Evolutionary conservation across 2,329 filamentous ascomycete species (phyloP).

Genomic region (Fusarium longipes): DNA sequence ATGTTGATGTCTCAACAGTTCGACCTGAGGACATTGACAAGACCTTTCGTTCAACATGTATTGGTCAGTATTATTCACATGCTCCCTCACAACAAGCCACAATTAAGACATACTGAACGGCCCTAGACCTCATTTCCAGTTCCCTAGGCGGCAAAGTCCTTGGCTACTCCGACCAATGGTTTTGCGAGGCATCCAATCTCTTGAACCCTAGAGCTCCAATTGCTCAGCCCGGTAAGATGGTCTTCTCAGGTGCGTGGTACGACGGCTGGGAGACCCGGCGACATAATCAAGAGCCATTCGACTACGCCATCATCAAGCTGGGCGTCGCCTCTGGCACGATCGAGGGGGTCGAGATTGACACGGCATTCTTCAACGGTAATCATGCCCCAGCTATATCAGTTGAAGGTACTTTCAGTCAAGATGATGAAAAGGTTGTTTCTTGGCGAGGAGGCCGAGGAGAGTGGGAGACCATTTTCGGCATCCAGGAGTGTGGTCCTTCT

Average conservation of each 20-base stretch:
- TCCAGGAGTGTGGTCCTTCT: slow-evolving; percentile 78
- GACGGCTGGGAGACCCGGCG: slow-evolving; percentile 77
- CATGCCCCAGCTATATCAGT: slow-evolving; percentile 83
- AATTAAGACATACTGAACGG: slow-evolving; percentile 1
- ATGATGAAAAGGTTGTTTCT: slow-evolving; percentile 71
- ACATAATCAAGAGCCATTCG: slow-evolving; percentile 72
- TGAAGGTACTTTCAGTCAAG: slow-evolving; percentile 75
- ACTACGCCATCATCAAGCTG: slow-evolving; percentile 74
- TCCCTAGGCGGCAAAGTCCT: slow-evolving; percentile 72
- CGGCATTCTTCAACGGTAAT: slow-evolving; percentile 84
- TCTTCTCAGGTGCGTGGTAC: slow-evolving; percentile 76
- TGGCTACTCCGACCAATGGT: slow-evolving; percentile 75
- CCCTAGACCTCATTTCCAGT: slow-evolving; percentile 69
- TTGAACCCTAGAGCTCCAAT: slow-evolving; percentile 72
- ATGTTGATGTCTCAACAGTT: slow-evolving; percentile 62
- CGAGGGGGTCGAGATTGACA: slow-evolving; percentile 81
- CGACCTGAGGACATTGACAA: slow-evolving; percentile 67
- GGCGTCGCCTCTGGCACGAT: slow-evolving; percentile 78
- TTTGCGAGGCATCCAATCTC: slow-evolving; percentile 73
- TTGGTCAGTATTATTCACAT: slow-evolving; percentile 60
- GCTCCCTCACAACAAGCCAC: not conserved
- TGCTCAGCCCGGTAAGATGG: slow-evolving; percentile 73
- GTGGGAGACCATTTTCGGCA: slow-evolving; percentile 78
- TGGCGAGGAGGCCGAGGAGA: slow-evolving; percentile 69
- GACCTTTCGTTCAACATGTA: slow-evolving; percentile 70